Percentiles rank a stretch among this genome's conserved stretches.
Conservation (phyloP, 108 stramenopile species). For the Cyclotella choctawhatcheeana region DNA sequence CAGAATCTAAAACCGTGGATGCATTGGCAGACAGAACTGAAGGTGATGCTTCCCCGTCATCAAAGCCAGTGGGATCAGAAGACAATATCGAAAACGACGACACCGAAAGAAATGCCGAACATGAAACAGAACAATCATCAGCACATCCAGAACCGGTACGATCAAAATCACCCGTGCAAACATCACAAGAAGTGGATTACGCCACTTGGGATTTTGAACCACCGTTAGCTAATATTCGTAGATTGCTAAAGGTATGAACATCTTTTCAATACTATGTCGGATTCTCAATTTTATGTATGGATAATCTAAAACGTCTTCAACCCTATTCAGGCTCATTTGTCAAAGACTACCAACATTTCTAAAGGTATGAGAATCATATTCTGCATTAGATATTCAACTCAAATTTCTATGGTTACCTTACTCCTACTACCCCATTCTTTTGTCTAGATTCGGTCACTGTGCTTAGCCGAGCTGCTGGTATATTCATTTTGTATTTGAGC, state of each 20-base stretch:
- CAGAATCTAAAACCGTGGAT: no score
- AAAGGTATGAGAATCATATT: constrained; percentile 51
- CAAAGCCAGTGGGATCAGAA: no score
- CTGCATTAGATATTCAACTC: background rate
- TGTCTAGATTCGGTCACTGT: constrained; percentile 40
- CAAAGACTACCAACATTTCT: constrained; percentile 73
- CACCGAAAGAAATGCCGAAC: background rate
- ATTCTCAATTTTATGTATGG: no score
- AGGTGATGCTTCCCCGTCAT: no score
- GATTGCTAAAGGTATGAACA: constrained; percentile 85
- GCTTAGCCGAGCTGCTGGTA: constrained; percentile 77
- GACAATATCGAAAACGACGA: no score
- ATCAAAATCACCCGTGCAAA: background rate
- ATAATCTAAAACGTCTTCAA: no score
- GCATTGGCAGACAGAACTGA: no score
- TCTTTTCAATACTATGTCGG: no score
- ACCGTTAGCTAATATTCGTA: constrained; percentile 69
- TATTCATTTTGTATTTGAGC: constrained; percentile 88
- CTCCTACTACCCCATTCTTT: no score
- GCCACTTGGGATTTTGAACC: constrained; percentile 16
- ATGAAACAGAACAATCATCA: background rate
- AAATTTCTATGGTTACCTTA: background rate
- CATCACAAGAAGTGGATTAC: background rate
- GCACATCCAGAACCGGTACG: background rate
- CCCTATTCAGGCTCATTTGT: no score